Evolutionary conservation across 805 yeast species (phyloP).

Genomic region (Lipomyces chichibuensis): DNA sequence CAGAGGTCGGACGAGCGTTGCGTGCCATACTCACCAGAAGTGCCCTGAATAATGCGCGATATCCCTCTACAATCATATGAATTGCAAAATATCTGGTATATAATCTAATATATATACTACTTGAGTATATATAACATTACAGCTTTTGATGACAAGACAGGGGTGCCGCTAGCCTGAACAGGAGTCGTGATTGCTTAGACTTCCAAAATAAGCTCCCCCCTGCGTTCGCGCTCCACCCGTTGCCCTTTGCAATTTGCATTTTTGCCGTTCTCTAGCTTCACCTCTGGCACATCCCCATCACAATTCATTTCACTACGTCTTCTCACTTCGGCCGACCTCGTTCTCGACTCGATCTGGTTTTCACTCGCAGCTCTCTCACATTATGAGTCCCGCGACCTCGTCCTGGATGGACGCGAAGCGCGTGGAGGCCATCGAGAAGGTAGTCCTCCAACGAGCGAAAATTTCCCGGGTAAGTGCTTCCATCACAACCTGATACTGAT

Average conservation of each 20-base stretch:
- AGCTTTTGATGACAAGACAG: conserved; percentile 27
- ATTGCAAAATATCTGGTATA: neutral
- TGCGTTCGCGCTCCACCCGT: neutral
- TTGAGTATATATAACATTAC: neutral
- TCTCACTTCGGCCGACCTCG: neutral
- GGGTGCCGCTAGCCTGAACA: neutral
- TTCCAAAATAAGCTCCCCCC: neutral
- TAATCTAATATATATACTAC: neutral
- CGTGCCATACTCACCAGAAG: neutral
- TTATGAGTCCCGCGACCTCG: conserved; percentile 20
- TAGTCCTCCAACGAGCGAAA: conserved; percentile 49
- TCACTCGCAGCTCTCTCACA: neutral
- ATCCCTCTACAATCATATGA: neutral
- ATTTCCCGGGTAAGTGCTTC: conserved; percentile 44
- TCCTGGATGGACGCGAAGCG: conserved; percentile 36
- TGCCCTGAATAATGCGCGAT: neutral
- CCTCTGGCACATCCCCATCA: conserved; percentile 11
- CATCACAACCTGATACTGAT: neutral
- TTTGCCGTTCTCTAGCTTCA: neutral
- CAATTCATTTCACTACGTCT: neutral
- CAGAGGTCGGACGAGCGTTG: neutral
- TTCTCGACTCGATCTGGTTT: neutral
- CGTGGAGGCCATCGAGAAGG: conserved; percentile 39
- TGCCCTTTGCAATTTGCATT: neutral
- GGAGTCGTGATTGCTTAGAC: neutral